Conservation (phyloP, 768 basidiomycete genomes). For the Gloeostereum incarnatum region DNA sequence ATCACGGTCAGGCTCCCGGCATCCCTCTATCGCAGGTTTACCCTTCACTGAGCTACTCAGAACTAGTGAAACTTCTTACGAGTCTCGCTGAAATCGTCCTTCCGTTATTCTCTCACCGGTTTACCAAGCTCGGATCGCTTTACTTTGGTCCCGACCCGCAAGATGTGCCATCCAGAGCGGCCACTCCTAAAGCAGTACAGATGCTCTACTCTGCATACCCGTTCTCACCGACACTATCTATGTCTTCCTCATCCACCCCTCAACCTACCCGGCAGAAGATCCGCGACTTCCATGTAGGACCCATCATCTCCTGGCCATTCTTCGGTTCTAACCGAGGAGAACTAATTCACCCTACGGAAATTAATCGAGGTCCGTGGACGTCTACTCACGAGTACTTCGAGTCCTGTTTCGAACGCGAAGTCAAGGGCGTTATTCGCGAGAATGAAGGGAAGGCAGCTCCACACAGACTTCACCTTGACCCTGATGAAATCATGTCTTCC, state of each 20-base stretch:
- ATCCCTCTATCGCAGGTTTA: conserved; percentile 64
- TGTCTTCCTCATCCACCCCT: conserved; percentile 17
- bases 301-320: conserved; percentile 87
- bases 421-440: conserved; percentile 63
- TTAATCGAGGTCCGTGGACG: conserved; percentile 76
- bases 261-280: conserved; percentile 18
- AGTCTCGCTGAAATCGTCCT: conserved; percentile 63
- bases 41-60: conserved; percentile 56
- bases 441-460: conserved; percentile 71
- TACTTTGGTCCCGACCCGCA: conserved; percentile 43
- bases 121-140: conserved; percentile 67
- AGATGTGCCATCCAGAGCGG: conserved; percentile 22
- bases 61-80: conserved; percentile 54
- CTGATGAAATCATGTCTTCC: conserved; percentile 63
- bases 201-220: conserved; percentile 32
- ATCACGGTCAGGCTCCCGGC: conserved; percentile 52
- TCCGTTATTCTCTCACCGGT: conserved; percentile 71
- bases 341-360: conserved; percentile 53
- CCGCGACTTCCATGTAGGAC: conserved; percentile 28
- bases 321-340: conserved; percentile 80
- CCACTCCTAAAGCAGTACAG: conserved; percentile 33
- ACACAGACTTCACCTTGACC: conserved; percentile 73
- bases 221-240: conserved; percentile 30
- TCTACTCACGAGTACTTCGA: conserved; percentile 49
- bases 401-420: conserved; percentile 66